Evolutionary conservation across 352 stramenopile species (phyloP).

Genomic region (Phytophthora nicotianae): DNA sequence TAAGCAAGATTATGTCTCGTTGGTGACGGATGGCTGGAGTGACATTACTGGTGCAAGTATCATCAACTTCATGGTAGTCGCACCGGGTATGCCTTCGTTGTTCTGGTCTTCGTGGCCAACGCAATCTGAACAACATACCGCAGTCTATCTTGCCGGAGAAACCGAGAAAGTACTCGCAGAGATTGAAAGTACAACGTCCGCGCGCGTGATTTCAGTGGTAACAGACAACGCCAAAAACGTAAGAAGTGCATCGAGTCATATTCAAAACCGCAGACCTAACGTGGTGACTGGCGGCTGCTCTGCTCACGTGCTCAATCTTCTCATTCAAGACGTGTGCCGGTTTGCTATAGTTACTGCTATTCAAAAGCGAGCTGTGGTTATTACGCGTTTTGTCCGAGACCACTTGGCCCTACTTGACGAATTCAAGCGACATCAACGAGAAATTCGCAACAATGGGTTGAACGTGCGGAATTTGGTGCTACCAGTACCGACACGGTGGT

Average conservation of each 20-base stretch:
- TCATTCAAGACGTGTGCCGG: neutral
- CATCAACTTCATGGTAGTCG: too few relatives aligned
- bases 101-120: conserved; percentile 11
- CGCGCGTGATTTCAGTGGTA: neutral
- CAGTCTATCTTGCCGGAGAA: neutral
- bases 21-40: too few relatives aligned
- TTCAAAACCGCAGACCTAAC: neutral
- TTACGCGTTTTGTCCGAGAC: neutral
- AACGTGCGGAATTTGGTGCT: neutral
- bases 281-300: neutral
- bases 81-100: neutral
- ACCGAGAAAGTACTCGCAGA: conserved; percentile 3
- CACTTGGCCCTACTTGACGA: neutral
- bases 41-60: too few relatives aligned
- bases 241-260: neutral
- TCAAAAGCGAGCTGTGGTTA: neutral
- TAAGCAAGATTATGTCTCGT: too few relatives aligned
- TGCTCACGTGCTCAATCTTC: neutral
- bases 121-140: neutral
- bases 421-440: neutral
- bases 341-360: neutral
- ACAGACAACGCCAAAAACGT: neutral
- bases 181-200: neutral
- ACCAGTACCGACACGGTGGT: neutral
- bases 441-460: neutral